Evolutionary conservation across 2,329 filamentous ascomycete genomes (phyloP).

Genomic region (Nothopassalora personata): DNA sequence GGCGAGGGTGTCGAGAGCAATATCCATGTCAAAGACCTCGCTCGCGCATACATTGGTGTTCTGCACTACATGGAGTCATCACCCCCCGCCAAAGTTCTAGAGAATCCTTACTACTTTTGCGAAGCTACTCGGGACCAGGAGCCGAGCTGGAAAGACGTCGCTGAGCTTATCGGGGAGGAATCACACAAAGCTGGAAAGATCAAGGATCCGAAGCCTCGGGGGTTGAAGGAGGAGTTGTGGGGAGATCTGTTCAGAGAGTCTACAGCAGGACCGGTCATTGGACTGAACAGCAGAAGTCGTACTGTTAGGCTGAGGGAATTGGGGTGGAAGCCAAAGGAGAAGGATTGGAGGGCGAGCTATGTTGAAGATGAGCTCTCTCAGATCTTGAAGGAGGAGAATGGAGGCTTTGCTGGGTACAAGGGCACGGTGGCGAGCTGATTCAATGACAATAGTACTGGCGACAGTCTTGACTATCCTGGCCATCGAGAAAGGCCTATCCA

Average conservation of each 20-base stretch:
- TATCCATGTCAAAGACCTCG: conserved; percentile 47
- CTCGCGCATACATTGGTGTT: conserved; percentile 41
- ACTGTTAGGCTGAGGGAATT: conserved; percentile 42
- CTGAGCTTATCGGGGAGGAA: conserved; percentile 35
- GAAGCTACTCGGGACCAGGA: conserved; percentile 40
- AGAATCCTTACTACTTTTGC: conserved; percentile 49
- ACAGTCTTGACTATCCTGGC: too few relatives aligned
- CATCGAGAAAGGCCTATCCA: too few relatives aligned
- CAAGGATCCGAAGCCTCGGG: conserved; percentile 32
- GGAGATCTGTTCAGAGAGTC: conserved; percentile 38
- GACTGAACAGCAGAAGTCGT: conserved; percentile 40
- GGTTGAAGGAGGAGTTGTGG: conserved; percentile 36
- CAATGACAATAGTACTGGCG: too few relatives aligned
- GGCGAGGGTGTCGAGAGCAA: conserved; percentile 40
- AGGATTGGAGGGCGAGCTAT: conserved; percentile 37
- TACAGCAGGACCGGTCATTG: conserved; percentile 36
- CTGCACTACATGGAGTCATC: conserved; percentile 43
- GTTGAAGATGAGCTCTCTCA: conserved; percentile 42
- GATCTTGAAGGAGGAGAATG: conserved; percentile 30
- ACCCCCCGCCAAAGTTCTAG: conserved; percentile 28
- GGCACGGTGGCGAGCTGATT: conserved; percentile 12
- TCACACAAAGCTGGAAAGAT: conserved; percentile 38
- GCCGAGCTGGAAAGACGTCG: conserved; percentile 41
- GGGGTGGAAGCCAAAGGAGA: conserved; percentile 45
- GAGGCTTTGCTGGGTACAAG: conserved; percentile 16